phyloP scores from a whole-genome alignment of 306 rosid species.

The Prunus mongolica region DNA sequence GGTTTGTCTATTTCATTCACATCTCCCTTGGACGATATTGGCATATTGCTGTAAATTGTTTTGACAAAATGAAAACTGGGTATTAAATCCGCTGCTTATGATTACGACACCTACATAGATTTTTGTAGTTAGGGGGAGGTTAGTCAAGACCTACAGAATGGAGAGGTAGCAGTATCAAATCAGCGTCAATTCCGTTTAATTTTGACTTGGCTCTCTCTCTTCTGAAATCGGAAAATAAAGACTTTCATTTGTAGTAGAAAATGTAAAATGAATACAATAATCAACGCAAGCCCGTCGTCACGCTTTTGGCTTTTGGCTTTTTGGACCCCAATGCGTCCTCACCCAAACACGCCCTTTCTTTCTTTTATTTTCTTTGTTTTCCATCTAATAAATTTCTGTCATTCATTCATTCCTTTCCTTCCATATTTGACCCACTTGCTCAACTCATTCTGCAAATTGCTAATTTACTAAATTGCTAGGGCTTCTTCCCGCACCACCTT shows the following conservation, averaged over 20 bases:
- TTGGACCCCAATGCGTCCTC: background rate
- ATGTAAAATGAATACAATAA: background rate
- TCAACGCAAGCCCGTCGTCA: background rate
- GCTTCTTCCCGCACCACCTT: background rate
- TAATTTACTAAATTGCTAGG: background rate
- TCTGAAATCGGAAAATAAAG: no score
- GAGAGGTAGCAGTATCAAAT: background rate
- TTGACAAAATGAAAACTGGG: no score
- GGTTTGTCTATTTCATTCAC: no score
- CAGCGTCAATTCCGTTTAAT: background rate
- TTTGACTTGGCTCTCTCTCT: background rate
- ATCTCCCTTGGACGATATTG: no score
- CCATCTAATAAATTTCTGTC: background rate
- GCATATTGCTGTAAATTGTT: no score
- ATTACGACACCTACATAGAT: no score
- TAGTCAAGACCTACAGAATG: no score
- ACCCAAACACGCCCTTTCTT: background rate
- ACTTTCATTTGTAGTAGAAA: no score
- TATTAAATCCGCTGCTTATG: no score
- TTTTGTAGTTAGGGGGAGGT: no score
- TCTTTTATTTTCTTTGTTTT: background rate
- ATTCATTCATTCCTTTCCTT: background rate
- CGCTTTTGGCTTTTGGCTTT: background rate
- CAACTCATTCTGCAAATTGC: background rate
- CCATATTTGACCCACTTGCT: constrained; percentile 7